Conservation (phyloP, 2,329 filamentous ascomycete species). For the Chaetoscypha palmicola region DNA sequence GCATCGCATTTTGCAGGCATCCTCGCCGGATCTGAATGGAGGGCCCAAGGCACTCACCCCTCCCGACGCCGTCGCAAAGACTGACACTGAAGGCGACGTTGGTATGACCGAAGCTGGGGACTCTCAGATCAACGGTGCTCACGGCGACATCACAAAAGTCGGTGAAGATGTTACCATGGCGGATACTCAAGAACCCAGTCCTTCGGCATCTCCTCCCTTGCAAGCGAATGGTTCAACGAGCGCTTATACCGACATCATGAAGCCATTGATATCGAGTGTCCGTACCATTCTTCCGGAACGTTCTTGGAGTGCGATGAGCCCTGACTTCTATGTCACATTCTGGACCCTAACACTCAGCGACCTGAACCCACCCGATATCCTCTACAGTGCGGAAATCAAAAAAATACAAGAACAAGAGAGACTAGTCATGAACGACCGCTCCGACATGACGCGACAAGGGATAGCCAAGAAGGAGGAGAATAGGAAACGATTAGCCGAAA, state of each 20-base stretch:
- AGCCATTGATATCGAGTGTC: slow-evolving; percentile 65
- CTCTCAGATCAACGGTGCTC: slow-evolving; percentile 12
- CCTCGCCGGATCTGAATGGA: slow-evolving; percentile 20
- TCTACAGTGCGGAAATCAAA: slow-evolving; percentile 71
- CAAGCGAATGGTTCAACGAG: slow-evolving; percentile 23
- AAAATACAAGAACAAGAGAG: slow-evolving; percentile 60
- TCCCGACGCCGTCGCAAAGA: slow-evolving; percentile 11
- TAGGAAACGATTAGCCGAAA: slow-evolving; percentile 60
- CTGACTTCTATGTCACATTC: slow-evolving; percentile 82
- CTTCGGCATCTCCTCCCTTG: slow-evolving; percentile 4
- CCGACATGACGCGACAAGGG: slow-evolving; percentile 62
- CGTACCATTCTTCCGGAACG: slow-evolving; percentile 52
- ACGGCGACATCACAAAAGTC: slow-evolving; percentile 1
- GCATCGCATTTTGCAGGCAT: slow-evolving; percentile 44
- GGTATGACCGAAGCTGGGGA: slow-evolving; percentile 19
- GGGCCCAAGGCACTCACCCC: slow-evolving; percentile 12
- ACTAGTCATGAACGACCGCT: slow-evolving; percentile 61
- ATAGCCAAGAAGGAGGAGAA: slow-evolving; percentile 61
- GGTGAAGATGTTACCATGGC: slow-evolving; percentile 26
- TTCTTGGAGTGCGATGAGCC: slow-evolving; percentile 63
- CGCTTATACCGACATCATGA: slow-evolving; percentile 60
- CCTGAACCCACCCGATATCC: slow-evolving; percentile 65
- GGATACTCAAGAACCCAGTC: slow-evolving; percentile 32
- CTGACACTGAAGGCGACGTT: slow-evolving; percentile 52
- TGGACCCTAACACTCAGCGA: slow-evolving; percentile 86